Conservation (phyloP, 306 rosid species). For the Trifolium fragiferum region DNA sequence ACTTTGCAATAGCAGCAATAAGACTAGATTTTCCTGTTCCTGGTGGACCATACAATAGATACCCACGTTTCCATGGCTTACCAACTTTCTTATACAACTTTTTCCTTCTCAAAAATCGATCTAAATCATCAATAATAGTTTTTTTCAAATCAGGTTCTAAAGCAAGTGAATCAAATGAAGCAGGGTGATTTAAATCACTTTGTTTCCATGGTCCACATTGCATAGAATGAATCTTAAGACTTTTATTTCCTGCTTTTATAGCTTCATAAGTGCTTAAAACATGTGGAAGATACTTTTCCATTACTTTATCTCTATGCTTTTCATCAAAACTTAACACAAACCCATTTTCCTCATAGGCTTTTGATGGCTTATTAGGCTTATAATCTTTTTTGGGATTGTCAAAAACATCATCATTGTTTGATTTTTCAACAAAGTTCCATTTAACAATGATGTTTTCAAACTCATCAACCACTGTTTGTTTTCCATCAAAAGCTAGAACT, state of each 20-base stretch:
- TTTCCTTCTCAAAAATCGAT: conserved; percentile 50
- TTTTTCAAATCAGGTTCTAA: conserved; percentile 46
- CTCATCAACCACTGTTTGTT: conserved; percentile 37
- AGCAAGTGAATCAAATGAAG: conserved; percentile 46
- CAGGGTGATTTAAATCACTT: conserved; percentile 44
- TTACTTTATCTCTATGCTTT: conserved; percentile 35
- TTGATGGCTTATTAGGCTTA: not conserved
- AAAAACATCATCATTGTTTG: not conserved
- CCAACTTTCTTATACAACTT: conserved; percentile 51
- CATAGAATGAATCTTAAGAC: conserved; percentile 30
- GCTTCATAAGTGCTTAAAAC: conserved; percentile 15
- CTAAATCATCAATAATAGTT: conserved; percentile 38
- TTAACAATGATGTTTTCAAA: conserved; percentile 40
- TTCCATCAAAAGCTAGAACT: conserved; percentile 26
- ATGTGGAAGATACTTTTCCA: conserved; percentile 35
- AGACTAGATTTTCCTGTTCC: conserved; percentile 58
- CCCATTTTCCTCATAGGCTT: not conserved
- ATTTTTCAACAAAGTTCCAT: conserved; percentile 32
- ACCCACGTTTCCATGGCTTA: conserved; percentile 59
- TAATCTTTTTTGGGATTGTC: not conserved
- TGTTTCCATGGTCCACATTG: not conserved
- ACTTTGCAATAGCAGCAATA: conserved; percentile 48
- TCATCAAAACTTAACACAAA: conserved; percentile 40
- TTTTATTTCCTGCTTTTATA: conserved; percentile 35
- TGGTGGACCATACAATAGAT: conserved; percentile 52